These are phyloP conservation scores for Fusarium nanum DNA, from an alignment of 2,329 filamentous ascomycete genomes.

Conservation along the genomic window DNA sequence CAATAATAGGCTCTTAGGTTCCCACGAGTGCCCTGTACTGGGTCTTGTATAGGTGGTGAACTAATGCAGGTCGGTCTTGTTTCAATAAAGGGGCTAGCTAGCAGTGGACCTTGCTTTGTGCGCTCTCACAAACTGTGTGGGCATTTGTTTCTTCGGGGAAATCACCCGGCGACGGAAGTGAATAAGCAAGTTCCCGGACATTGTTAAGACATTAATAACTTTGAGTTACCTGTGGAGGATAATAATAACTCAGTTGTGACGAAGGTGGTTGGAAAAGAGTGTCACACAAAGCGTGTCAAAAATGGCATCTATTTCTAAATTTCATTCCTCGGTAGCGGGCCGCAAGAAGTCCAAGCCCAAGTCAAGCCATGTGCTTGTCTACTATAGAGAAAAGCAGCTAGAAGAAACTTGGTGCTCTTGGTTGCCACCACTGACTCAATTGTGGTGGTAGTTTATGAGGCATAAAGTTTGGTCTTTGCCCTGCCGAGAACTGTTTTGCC, in stretches of 20 bases:
- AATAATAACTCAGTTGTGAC: slow-evolving; percentile 15
- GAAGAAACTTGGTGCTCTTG: slow-evolving; percentile 12
- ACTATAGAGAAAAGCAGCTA: neutral
- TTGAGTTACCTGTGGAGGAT: neutral
- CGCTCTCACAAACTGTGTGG: slow-evolving; percentile 17
- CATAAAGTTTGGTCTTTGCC: slow-evolving; percentile 24
- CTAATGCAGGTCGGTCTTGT: slow-evolving; percentile 43
- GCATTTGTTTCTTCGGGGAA: slow-evolving; percentile 22
- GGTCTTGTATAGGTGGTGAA: neutral
- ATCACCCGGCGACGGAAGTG: neutral
- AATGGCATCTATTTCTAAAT: neutral
- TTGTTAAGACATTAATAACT: neutral
- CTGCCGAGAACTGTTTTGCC: slow-evolving; percentile 1
- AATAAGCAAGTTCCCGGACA: neutral
- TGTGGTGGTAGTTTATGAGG: slow-evolving; percentile 12
- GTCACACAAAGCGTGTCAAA: slow-evolving; percentile 7
- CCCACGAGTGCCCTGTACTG: slow-evolving; percentile 30
- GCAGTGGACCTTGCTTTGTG: slow-evolving; percentile 1
- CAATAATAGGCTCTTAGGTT: slow-evolving; percentile 35
- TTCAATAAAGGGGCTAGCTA: slow-evolving; percentile 32
- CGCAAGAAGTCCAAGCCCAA: neutral
- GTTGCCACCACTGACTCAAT: slow-evolving; percentile 4
- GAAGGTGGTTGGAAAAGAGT: slow-evolving; percentile 14
- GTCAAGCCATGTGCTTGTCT: slow-evolving; percentile 10
- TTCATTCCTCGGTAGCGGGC: slow-evolving; percentile 20